A percentile compares a stretch with the other conserved stretches of the same genome.
phyloP scores from a whole-genome alignment of 1,284 basidiomycete species.

The Abortiporus biennis region DNA sequence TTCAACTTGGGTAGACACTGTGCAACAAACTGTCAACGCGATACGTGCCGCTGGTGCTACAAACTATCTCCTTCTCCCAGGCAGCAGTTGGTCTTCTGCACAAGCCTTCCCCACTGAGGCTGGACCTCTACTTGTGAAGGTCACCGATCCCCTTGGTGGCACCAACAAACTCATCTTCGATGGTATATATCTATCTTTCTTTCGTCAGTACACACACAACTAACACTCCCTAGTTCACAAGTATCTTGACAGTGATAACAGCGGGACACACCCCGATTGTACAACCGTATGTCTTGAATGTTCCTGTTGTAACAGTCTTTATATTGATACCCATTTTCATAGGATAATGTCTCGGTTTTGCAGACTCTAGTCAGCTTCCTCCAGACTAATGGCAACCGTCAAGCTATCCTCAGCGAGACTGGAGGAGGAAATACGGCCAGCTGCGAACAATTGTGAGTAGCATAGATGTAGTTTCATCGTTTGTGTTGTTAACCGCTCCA shows the following conservation, averaged over 20 bases:
- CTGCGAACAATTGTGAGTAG: slow-evolving; percentile 35
- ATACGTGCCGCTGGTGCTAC: slow-evolving; percentile 41
- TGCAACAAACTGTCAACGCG: slow-evolving; percentile 44
- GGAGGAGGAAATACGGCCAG: slow-evolving; percentile 49
- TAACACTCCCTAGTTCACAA: slow-evolving; percentile 40
- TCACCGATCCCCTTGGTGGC: slow-evolving; percentile 49
- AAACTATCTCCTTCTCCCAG: slow-evolving; percentile 42
- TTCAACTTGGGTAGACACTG: slow-evolving; percentile 36
- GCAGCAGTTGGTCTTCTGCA: slow-evolving; percentile 37
- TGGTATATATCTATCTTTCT: slow-evolving; percentile 21
- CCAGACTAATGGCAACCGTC: slow-evolving; percentile 41
- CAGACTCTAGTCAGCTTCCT: slow-evolving; percentile 41
- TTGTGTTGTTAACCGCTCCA: slow-evolving; percentile 2
- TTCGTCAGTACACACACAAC: background rate
- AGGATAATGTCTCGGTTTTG: slow-evolving; percentile 42
- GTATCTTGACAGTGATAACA: slow-evolving; percentile 56
- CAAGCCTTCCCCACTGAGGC: slow-evolving; percentile 45
- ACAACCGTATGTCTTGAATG: slow-evolving; percentile 26
- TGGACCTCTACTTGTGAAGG: slow-evolving; percentile 40
- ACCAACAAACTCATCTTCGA: slow-evolving; percentile 51
- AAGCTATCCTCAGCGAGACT: slow-evolving; percentile 53
- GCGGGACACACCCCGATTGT: slow-evolving; percentile 44
- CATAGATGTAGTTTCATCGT: background rate
- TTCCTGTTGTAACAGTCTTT: background rate
- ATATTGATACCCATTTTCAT: background rate